phyloP scores from a whole-genome alignment of 306 rosid species.

The Prosopis cineraria region DNA sequence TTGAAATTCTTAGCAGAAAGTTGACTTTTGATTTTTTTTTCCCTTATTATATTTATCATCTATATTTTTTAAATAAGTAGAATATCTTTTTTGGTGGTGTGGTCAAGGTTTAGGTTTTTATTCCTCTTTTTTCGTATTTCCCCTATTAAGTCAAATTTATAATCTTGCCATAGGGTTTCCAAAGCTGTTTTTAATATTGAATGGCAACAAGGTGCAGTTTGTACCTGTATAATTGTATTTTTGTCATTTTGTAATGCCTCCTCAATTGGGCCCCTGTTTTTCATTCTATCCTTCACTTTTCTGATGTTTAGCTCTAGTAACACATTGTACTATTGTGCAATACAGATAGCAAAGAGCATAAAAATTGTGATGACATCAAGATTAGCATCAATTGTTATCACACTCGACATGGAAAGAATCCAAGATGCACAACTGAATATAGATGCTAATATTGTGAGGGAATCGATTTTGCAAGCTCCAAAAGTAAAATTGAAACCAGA shows the following conservation, averaged over 20 bases:
- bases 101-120: too few relatives aligned
- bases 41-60: background rate
- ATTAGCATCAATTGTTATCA: constrained; percentile 36
- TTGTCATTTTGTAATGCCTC: constrained; percentile 10
- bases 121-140: background rate
- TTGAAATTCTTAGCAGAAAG: background rate
- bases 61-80: background rate
- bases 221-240: constrained; percentile 17
- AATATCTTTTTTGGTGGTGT: background rate
- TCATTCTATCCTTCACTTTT: background rate
- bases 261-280: background rate
- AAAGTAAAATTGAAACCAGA: constrained; percentile 77
- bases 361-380: constrained; percentile 60
- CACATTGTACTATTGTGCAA: constrained; percentile 7
- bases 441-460: constrained; percentile 74
- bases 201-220: too few relatives aligned
- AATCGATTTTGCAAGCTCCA: constrained; percentile 68
- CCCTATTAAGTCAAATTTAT: background rate
- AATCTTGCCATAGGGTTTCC: background rate
- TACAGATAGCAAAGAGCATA: constrained; percentile 82
- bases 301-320: background rate
- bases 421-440: constrained; percentile 61
- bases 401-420: constrained; percentile 65
- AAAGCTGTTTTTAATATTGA: background rate
- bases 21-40: too few relatives aligned